Conservation (phyloP, 1,284 basidiomycete genomes). For the Trametes pubescens region DNA sequence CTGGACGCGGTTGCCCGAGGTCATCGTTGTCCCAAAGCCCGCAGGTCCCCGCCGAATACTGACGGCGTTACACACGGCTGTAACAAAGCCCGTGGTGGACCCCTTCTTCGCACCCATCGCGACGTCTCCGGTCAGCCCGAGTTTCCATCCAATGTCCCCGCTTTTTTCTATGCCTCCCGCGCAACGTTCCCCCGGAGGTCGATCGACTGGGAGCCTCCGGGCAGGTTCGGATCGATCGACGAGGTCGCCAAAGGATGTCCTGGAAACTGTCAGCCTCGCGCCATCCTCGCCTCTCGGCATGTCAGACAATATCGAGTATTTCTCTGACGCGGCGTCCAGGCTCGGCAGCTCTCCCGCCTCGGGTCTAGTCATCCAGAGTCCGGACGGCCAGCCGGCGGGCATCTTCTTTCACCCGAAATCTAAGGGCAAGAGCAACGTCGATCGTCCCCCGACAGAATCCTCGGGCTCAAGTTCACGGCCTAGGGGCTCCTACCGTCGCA, state of each 20-base stretch:
- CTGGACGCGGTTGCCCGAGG: slow-evolving; percentile 67
- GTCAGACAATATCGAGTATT: slow-evolving; percentile 87
- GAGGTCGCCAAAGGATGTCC: slow-evolving; percentile 58
- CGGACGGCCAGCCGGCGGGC: slow-evolving; percentile 91
- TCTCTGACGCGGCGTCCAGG: slow-evolving; percentile 77
- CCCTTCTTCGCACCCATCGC: slow-evolving; percentile 93
- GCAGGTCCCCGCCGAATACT: slow-evolving; percentile 91
- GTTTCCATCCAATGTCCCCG: slow-evolving; percentile 49
- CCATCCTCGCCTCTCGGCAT: slow-evolving; percentile 79
- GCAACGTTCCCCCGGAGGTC: slow-evolving; percentile 51
- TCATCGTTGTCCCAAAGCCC: slow-evolving; percentile 95
- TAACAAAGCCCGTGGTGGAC: slow-evolving; percentile 86
- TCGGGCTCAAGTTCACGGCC: slow-evolving; percentile 13
- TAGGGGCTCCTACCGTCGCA: slow-evolving; percentile 32
- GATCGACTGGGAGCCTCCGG: slow-evolving; percentile 58
- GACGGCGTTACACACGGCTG: slow-evolving; percentile 88
- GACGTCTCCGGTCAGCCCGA: slow-evolving; percentile 84
- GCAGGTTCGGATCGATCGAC: slow-evolving; percentile 66
- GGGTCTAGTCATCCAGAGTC: slow-evolving; percentile 91
- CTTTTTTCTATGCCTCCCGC: slow-evolving; percentile 51
- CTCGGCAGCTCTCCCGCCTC: slow-evolving; percentile 82
- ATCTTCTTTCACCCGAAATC: slow-evolving; percentile 92
- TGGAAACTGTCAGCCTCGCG: slow-evolving; percentile 50
- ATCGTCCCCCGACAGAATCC: slow-evolving; percentile 16
- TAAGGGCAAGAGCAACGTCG: slow-evolving; percentile 41